Evolutionary conservation across 1,139 yeast genomes (phyloP), one percentile per base, ranked within the genome.

Genomic region (Protomyces lactucae-debilis): DNA sequence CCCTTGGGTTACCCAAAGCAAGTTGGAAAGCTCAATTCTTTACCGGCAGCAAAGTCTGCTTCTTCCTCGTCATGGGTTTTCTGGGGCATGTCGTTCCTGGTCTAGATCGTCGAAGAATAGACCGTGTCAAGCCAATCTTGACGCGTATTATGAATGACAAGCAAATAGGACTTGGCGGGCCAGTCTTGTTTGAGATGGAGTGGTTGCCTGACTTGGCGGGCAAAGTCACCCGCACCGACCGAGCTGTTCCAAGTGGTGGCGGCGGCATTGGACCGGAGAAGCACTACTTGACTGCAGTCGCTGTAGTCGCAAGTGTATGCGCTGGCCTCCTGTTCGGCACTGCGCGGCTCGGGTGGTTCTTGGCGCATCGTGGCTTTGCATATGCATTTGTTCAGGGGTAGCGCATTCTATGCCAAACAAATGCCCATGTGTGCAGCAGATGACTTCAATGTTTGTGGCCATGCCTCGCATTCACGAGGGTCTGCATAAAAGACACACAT

Each of bases 81-180:
- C 53, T 59, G 18, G 63, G 63, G 16, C 55, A 59, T 51, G 18
- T 59, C 43, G 32, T 59, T 21, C 63, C 63, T n/a, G 63, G 63
- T 14, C 53, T 59, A 12, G 63, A 59, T 36, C 37, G 39, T 14
- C 39, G 63, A 10, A 46, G 63, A 28, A 59, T 59, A 23, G 21
- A 59, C 36, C 63, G 63, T 18, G 45, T 59, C 63, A 39, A 52
- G 18, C 63, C 63, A 8, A 12, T 52, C n/a, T 18, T 59, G 25
- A 39, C 52, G 43, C 32, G 54, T 14, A 35, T 59, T 39, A 51
- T 59, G 37, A 57, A 37, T 14, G 35, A 39, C 18, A 59, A 59
- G 35, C 52, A 59, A 37, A 55, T 40, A 25, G 63, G 63, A 5
- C 63, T 59, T 40, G 63, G 63, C 18, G 55, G 55, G 8, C 36